Percentiles rank a stretch among this genome's conserved stretches.
Conservation (phyloP, 352 stramenopile species). For the Thalassiosira gravida region DNA sequence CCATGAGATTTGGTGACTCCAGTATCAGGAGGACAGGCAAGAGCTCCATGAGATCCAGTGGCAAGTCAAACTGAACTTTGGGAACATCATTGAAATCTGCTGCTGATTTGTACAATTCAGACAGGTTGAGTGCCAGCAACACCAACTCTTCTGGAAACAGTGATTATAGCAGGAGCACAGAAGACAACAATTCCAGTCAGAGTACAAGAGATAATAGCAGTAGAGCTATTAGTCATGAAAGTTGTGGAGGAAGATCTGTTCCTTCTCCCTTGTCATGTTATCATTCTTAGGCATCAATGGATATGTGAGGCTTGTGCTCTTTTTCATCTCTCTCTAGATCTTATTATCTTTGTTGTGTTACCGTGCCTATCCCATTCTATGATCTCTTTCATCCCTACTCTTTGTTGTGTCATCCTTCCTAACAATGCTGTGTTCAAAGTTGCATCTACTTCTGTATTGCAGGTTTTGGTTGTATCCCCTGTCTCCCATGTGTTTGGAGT, state of each 20-base stretch:
- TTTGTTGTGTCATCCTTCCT: too few species aligned
- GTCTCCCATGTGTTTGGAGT: too few species aligned
- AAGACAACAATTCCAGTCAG: not conserved
- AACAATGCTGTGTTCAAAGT: too few species aligned
- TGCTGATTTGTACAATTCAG: not conserved
- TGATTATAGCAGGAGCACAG: constrained; percentile 1
- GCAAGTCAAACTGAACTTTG: not conserved
- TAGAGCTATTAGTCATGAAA: not conserved
- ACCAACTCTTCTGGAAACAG: not conserved
- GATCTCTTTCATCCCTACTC: too few species aligned
- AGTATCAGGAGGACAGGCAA: not conserved
- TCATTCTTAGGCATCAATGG: too few species aligned
- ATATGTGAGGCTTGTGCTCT: too few species aligned
- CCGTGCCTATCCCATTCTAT: too few species aligned
- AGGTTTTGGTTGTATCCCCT: too few species aligned
- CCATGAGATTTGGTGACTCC: not conserved
- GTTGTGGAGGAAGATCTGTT: not conserved
- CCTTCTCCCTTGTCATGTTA: too few species aligned
- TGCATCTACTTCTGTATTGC: too few species aligned
- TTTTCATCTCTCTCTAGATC: too few species aligned
- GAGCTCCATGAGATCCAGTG: not conserved
- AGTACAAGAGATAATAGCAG: not conserved
- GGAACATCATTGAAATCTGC: not conserved
- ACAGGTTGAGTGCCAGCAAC: not conserved
- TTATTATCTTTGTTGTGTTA: too few species aligned